Evolutionary conservation across 2,329 filamentous ascomycete genomes (phyloP).

Genomic region (Chaetomiaceae sp.): DNA sequence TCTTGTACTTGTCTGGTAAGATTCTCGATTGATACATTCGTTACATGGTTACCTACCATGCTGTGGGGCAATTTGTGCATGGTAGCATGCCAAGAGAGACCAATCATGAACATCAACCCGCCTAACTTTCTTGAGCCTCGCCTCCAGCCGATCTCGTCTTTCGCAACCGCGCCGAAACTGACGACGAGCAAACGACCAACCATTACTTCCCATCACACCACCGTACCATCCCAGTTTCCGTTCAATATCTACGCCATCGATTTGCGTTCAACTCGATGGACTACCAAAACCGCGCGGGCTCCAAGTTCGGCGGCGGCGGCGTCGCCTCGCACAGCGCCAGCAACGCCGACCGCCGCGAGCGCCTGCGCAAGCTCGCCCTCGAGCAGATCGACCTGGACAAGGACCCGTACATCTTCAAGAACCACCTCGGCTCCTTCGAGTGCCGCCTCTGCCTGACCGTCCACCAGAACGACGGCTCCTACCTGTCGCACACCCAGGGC

Average conservation of each 20-base stretch:
- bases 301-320: constrained; percentile 95
- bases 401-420: constrained; percentile 99
- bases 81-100: not conserved
- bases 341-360: constrained; percentile 94
- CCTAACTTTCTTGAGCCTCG: no score
- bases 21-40: no score
- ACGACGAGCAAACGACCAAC: not conserved
- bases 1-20: no score
- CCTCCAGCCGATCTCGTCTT: no score
- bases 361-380: constrained; percentile 93
- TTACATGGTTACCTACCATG: no score
- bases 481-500: constrained; percentile 96
- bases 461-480: constrained; percentile 98
- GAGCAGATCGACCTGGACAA: constrained; percentile 99
- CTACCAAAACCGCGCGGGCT: constrained; percentile 87
- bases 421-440: constrained; percentile 97
- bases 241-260: no score
- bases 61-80: no score
- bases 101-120: not conserved
- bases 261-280: no score
- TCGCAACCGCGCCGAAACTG: no score
- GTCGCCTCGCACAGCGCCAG: constrained; percentile 90
- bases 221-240: not conserved
- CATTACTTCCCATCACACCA: not conserved
- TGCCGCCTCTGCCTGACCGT: constrained; percentile 95